Evolutionary conservation across 768 basidiomycete species (phyloP).

Genomic region (Pilatotrama ljubarskyi): DNA sequence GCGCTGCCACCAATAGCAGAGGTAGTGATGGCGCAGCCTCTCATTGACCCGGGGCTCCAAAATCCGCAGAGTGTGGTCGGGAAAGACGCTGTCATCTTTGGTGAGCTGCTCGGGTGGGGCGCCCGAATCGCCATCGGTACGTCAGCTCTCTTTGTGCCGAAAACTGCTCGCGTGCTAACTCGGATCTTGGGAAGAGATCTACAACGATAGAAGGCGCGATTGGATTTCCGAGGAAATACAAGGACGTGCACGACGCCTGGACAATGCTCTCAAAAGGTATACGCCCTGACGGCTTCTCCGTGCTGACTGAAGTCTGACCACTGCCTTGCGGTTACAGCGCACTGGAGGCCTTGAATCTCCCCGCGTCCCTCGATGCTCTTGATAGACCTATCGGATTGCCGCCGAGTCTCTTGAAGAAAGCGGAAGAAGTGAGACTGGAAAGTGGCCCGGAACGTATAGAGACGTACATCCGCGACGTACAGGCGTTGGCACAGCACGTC

Average conservation of each 20-base stretch:
- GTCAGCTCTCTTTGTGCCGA: constrained; percentile 24
- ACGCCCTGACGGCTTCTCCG: constrained; percentile 24
- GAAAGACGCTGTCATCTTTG: constrained; percentile 63
- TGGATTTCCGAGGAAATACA: constrained; percentile 69
- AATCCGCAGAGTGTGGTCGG: constrained; percentile 60
- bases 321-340: constrained; percentile 41
- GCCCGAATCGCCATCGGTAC: constrained; percentile 84
- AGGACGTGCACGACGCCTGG: constrained; percentile 60
- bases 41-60: constrained; percentile 52
- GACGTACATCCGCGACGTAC: constrained; percentile 69
- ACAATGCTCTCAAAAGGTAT: constrained; percentile 61
- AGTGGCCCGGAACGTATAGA: constrained; percentile 75
- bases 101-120: constrained; percentile 81
- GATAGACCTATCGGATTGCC: constrained; percentile 88
- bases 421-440: constrained; percentile 78
- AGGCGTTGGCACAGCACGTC: constrained; percentile 63
- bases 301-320: too few species aligned
- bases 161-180: not conserved
- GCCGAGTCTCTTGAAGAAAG: constrained; percentile 81
- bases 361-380: constrained; percentile 83
- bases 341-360: constrained; percentile 73
- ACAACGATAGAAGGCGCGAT: constrained; percentile 75
- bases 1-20: constrained; percentile 65
- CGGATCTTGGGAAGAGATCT: constrained; percentile 60
- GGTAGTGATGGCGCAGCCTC: constrained; percentile 64